These are phyloP conservation scores for Aspergillus novofumigatus DNA, from an alignment of 2,329 filamentous ascomycete genomes.

Conservation along the genomic window DNA sequence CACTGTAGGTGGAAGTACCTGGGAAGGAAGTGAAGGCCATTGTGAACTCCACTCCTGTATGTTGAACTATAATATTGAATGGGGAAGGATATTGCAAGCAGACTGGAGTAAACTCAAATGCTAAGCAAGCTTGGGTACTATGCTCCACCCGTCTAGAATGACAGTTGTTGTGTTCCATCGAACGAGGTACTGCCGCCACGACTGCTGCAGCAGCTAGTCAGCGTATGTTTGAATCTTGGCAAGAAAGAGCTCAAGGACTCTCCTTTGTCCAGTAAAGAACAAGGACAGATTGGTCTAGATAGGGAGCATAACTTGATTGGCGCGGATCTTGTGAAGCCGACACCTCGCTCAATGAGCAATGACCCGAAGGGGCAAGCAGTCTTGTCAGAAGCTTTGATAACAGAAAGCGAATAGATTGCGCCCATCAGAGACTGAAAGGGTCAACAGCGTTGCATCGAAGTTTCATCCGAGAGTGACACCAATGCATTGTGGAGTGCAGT, in stretches of 20 bases:
- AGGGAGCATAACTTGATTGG: background rate
- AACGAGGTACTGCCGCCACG: background rate
- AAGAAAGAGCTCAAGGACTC: background rate
- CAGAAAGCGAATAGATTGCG: background rate
- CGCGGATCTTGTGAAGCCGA: background rate
- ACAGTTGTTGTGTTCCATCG: background rate
- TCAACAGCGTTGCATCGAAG: slow-evolving; percentile 6
- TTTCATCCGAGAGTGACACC: slow-evolving; percentile 14
- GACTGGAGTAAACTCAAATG: background rate
- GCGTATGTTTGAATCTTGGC: background rate
- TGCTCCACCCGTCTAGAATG: background rate
- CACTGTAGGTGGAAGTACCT: background rate
- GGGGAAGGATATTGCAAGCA: background rate
- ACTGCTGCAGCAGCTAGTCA: background rate
- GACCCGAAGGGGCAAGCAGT: background rate
- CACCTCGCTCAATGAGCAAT: background rate
- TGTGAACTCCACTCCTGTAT: background rate
- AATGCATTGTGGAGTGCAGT: background rate
- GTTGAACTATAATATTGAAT: background rate
- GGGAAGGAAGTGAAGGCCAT: background rate
- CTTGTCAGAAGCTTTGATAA: background rate
- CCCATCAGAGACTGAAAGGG: background rate
- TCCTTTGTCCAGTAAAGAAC: background rate
- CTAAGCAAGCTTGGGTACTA: too few species aligned
- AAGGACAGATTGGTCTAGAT: background rate